phyloP scores from a whole-genome alignment of 164 flowering plant species.

The Aristolochia contorta region DNA sequence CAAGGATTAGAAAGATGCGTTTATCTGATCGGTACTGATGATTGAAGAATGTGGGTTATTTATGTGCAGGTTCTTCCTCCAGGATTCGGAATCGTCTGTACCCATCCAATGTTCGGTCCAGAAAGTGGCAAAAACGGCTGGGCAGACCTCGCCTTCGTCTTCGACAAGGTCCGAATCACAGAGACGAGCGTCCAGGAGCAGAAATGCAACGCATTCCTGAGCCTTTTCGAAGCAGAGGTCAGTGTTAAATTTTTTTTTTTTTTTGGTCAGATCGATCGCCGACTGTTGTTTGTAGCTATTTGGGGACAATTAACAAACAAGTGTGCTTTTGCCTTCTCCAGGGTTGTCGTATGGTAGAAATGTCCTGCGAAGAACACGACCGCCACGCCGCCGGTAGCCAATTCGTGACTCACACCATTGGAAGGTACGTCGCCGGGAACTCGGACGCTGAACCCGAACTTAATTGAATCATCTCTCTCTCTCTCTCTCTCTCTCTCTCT shows the following conservation, averaged over 20 bases:
- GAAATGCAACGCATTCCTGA: slow-evolving; percentile 19
- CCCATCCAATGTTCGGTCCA: slow-evolving; percentile 36
- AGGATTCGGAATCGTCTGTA: slow-evolving; percentile 25
- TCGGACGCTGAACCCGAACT: too few species aligned
- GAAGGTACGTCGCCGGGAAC: slow-evolving; percentile 19
- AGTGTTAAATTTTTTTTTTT: too few species aligned
- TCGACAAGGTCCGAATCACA: slow-evolving; percentile 21
- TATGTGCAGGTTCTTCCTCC: slow-evolving; percentile 25
- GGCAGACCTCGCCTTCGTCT: slow-evolving; percentile 24
- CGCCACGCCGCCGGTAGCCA: slow-evolving; percentile 36
- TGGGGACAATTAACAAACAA: background rate
- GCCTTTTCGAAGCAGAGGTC: slow-evolving; percentile 28
- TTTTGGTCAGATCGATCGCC: too few species aligned
- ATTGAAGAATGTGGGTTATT: background rate
- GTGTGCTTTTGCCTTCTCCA: background rate
- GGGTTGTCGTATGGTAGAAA: slow-evolving; percentile 37
- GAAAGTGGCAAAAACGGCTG: slow-evolving; percentile 31
- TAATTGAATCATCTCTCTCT: too few species aligned
- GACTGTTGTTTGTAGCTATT: background rate
- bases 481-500: too few species aligned
- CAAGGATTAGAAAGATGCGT: too few species aligned
- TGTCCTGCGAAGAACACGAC: slow-evolving; percentile 35
- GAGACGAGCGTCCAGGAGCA: slow-evolving; percentile 11
- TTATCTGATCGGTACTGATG: too few species aligned
- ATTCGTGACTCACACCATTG: slow-evolving; percentile 33